phyloP scores from a whole-genome alignment of 768 basidiomycete genomes.

The Pleurotus eryngii region DNA sequence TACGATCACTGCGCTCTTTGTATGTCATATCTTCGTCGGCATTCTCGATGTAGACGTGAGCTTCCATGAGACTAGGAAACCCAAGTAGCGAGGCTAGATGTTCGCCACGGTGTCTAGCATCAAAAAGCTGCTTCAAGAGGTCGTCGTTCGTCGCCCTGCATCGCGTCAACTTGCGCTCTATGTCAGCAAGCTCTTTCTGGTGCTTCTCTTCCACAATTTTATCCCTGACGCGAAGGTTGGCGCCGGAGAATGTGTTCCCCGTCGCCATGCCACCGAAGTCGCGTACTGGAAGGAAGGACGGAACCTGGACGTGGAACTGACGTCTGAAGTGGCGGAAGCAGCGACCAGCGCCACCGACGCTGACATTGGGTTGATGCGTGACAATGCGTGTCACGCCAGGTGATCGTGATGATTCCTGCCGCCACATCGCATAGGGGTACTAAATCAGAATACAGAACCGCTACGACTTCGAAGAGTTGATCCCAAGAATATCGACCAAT shows the following conservation, averaged over 20 bases:
- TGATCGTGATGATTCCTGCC: no score
- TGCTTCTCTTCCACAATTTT: constrained; percentile 31
- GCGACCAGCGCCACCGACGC: no score
- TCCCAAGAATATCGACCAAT: no score
- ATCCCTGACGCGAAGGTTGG: constrained; percentile 32
- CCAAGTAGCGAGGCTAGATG: constrained; percentile 41
- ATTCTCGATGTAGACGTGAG: constrained; percentile 36
- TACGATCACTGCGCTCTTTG: constrained; percentile 30
- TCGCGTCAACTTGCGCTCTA: constrained; percentile 29
- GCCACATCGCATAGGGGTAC: no score
- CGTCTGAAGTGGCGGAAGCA: background rate
- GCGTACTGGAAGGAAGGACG: background rate
- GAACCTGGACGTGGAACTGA: background rate
- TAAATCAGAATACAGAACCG: no score
- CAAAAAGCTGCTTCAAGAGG: constrained; percentile 34
- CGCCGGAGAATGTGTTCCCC: constrained; percentile 25
- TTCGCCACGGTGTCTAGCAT: constrained; percentile 30
- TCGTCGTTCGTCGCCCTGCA: constrained; percentile 32
- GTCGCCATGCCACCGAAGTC: background rate
- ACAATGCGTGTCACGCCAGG: no score
- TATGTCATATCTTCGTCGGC: constrained; percentile 31
- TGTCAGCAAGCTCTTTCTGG: constrained; percentile 24
- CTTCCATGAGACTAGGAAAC: constrained; percentile 39
- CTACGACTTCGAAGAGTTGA: no score
- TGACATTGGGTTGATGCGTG: no score